Percentiles rank a stretch among this genome's conserved stretches.
Evolutionary conservation across 1,284 basidiomycete species (phyloP).

Genomic region (Moniliella sp.): DNA sequence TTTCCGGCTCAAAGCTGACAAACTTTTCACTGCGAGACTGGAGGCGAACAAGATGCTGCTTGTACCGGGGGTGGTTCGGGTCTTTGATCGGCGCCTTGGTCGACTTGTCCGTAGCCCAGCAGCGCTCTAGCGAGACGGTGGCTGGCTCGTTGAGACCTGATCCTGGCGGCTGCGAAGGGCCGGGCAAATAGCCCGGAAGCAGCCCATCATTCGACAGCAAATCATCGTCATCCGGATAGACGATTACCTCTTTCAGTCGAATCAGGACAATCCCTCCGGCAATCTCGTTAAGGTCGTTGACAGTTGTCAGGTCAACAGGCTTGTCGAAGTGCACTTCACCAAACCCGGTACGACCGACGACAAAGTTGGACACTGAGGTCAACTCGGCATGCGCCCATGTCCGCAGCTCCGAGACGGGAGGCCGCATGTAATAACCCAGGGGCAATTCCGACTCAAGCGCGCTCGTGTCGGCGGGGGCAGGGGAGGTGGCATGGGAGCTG

Average conservation of each 20-base stretch:
- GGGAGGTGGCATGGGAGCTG: no score
- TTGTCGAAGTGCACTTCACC: constrained; percentile 75
- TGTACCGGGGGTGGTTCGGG: constrained; percentile 44
- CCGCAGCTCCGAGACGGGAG: constrained; percentile 15
- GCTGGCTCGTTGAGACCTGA: constrained; percentile 74
- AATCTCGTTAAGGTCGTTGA: constrained; percentile 57
- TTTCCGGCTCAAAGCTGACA: constrained; percentile 53
- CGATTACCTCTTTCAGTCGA: constrained; percentile 69
- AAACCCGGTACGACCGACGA: constrained; percentile 70
- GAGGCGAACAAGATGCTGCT: constrained; percentile 61
- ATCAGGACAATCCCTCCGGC: constrained; percentile 72
- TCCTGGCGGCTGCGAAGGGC: constrained; percentile 44
- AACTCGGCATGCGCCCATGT: constrained; percentile 39
- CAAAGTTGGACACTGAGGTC: constrained; percentile 47
- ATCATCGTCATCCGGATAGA: constrained; percentile 56
- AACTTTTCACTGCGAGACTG: constrained; percentile 71
- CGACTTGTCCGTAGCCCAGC: constrained; percentile 76
- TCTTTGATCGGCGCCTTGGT: constrained; percentile 77
- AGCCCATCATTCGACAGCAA: constrained; percentile 16
- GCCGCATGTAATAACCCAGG: constrained; percentile 17
- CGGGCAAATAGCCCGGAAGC: constrained; percentile 18
- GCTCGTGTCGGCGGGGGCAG: no score
- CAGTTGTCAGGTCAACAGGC: constrained; percentile 63
- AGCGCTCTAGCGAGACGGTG: constrained; percentile 53
- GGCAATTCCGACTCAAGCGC: no score